Conservation (phyloP, 495 filamentous ascomycete genomes). For the Podospora bellae-mahoneyi region DNA sequence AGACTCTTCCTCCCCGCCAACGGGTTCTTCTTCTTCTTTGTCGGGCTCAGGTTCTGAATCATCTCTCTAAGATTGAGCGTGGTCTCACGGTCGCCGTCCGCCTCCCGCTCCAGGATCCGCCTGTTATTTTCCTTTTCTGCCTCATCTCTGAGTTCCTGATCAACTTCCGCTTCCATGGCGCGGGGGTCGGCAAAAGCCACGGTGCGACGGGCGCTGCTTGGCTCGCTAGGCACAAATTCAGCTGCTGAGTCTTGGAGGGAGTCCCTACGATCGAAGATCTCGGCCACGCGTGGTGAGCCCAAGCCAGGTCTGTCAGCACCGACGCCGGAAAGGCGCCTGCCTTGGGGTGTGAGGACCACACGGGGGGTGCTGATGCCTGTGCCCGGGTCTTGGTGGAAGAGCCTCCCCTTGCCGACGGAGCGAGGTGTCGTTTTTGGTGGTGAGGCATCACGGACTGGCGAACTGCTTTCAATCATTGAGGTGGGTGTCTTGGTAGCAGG, state of each 20-base stretch:
- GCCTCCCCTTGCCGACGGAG: constrained; percentile 33
- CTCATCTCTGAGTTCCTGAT: constrained; percentile 63
- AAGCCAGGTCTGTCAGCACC: constrained; percentile 72
- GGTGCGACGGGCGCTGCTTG: constrained; percentile 30
- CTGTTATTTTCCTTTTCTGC: constrained; percentile 59
- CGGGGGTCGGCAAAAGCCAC: constrained; percentile 67
- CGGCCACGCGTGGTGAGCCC: constrained; percentile 73
- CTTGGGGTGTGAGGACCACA: constrained; percentile 62
- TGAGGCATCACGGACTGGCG: constrained; percentile 31
- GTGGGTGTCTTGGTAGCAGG: constrained; percentile 19
- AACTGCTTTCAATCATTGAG: constrained; percentile 33
- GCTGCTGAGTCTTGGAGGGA: constrained; percentile 66
- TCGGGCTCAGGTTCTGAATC: constrained; percentile 73
- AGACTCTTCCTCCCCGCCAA: constrained; percentile 71
- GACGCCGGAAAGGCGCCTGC: constrained; percentile 63
- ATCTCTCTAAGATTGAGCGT: constrained; percentile 67
- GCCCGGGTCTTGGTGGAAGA: constrained; percentile 57
- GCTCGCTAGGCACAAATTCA: constrained; percentile 54
- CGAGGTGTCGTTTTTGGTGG: constrained; percentile 25
- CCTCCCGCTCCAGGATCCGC: constrained; percentile 49
- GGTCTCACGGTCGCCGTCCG: constrained; percentile 53
- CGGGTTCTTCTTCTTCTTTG: constrained; percentile 71
- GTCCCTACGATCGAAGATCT: constrained; percentile 66
- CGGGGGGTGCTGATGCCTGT: constrained; percentile 60
- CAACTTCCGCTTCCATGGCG: constrained; percentile 64